Percentiles rank a stretch among this genome's conserved stretches.
Conservation (phyloP, 306 rosid species). For the Gynostemma pentaphyllum region DNA sequence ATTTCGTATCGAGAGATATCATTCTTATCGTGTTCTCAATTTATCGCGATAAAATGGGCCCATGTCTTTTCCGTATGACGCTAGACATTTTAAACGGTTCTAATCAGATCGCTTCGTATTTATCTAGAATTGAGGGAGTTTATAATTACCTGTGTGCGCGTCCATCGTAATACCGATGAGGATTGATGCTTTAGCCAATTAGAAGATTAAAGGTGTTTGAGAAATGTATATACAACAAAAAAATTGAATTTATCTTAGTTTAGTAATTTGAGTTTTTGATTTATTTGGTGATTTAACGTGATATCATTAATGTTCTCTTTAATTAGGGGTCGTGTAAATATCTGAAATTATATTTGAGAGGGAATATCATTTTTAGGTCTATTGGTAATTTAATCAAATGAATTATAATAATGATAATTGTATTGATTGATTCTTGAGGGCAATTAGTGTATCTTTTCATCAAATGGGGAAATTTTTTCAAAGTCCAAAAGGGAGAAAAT, state of each 20-base stretch:
- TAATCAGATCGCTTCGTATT: slow-evolving; percentile 54
- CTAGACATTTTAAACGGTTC: slow-evolving; percentile 59
- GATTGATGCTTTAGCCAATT: not conserved
- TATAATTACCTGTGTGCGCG: slow-evolving; percentile 22
- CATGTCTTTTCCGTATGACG: slow-evolving; percentile 55
- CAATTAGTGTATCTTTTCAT: not conserved
- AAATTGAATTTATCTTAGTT: too few species aligned
- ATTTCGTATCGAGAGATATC: not conserved
- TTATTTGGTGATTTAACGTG: too few species aligned
- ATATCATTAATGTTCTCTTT: too few species aligned
- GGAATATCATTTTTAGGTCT: too few species aligned
- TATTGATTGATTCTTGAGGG: not conserved
- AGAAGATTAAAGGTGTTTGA: too few species aligned
- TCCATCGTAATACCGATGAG: not conserved
- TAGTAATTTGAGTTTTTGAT: too few species aligned
- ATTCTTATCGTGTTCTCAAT: not conserved
- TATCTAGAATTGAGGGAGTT: slow-evolving; percentile 21
- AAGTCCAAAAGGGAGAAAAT: not conserved
- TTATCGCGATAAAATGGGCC: slow-evolving; percentile 25
- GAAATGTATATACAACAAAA: too few species aligned
- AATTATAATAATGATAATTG: not conserved
- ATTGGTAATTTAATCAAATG: too few species aligned
- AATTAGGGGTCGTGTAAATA: too few species aligned
- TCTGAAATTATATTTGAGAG: too few species aligned
- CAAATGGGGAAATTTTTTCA: not conserved